phyloP scores from a whole-genome alignment of 805 yeast genomes.

The Nakazawaea laoshanensis region DNA sequence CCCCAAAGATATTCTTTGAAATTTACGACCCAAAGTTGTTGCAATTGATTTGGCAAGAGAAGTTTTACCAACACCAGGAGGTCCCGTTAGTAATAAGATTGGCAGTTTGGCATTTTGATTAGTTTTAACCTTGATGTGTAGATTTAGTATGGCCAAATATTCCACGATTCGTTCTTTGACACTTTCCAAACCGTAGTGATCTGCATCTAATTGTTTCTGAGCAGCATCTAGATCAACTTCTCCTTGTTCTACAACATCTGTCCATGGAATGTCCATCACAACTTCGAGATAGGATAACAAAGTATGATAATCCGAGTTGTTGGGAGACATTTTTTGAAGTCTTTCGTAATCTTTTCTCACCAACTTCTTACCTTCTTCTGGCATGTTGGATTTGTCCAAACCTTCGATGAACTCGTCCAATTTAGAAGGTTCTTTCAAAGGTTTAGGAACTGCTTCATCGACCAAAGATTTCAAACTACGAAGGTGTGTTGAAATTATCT shows the following conservation, averaged over 20 bases:
- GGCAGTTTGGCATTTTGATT: conserved; percentile 40
- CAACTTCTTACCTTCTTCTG: conserved; percentile 32
- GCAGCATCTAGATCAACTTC: conserved; percentile 47
- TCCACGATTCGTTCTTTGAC: conserved; percentile 73
- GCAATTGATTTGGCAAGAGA: conserved; percentile 81
- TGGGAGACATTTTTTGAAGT: conserved; percentile 44
- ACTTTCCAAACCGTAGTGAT: conserved; percentile 68
- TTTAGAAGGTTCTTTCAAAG: conserved; percentile 2
- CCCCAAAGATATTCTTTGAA: conserved; percentile 77
- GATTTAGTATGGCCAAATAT: conserved; percentile 69
- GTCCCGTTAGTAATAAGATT: conserved; percentile 75
- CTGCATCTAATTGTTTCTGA: conserved; percentile 51
- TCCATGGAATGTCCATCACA: conserved; percentile 60
- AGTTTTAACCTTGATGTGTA: conserved; percentile 26
- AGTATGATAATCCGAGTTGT: conserved; percentile 57
- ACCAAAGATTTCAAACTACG: conserved; percentile 18
- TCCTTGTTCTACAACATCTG: conserved; percentile 19
- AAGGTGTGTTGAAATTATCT: conserved; percentile 20
- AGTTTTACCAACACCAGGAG: conserved; percentile 93
- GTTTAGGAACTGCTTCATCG: conserved; percentile 10
- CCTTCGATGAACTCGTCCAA: conserved; percentile 21
- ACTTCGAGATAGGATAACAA: conserved; percentile 57
- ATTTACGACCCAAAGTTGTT: conserved; percentile 57
- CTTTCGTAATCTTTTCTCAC: conserved; percentile 45
- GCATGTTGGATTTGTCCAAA: conserved; percentile 23